These are phyloP conservation scores for Marsdenia floribunda DNA, from an alignment of 257 asterid species.

Conservation along the genomic window DNA sequence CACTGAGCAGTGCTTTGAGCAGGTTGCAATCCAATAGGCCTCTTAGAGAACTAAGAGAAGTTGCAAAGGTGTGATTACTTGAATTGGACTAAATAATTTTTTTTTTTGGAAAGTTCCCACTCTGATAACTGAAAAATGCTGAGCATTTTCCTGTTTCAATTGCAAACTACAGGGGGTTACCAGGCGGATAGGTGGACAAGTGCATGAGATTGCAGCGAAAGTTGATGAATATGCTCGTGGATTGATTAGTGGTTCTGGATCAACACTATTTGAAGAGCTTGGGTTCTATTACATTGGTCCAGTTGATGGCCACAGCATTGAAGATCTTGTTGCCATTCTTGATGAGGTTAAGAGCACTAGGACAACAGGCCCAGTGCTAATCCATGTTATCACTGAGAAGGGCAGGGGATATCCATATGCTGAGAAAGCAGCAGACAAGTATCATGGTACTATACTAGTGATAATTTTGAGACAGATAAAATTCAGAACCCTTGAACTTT, in stretches of 20 bases:
- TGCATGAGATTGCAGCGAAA: slow-evolving; percentile 94
- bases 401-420: slow-evolving; percentile 97
- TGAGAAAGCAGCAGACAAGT: slow-evolving; percentile 90
- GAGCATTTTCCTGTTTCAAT: slow-evolving; percentile 12
- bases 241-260: slow-evolving; percentile 86
- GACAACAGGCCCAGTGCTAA: slow-evolving; percentile 82
- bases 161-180: slow-evolving; percentile 75
- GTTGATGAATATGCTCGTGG: slow-evolving; percentile 99
- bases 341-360: slow-evolving; percentile 85
- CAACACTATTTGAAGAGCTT: slow-evolving; percentile 87
- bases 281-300: slow-evolving; percentile 96
- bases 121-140: not conserved
- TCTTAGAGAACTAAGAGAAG: slow-evolving; percentile 90
- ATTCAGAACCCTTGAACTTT: not conserved
- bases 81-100: not conserved
- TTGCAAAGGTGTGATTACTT: slow-evolving; percentile 60
- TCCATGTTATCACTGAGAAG: slow-evolving; percentile 92
- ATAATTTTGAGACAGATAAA: not conserved
- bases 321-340: slow-evolving; percentile 76
- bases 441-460: slow-evolving; percentile 51
- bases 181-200: slow-evolving; percentile 89
- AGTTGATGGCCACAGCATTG: slow-evolving; percentile 87
- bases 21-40: slow-evolving; percentile 84
- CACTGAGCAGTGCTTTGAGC: slow-evolving; percentile 83
- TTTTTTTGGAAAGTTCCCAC: not conserved